phyloP scores from a whole-genome alignment of 2,329 filamentous ascomycete species.

The Neofusicoccum sp. region DNA sequence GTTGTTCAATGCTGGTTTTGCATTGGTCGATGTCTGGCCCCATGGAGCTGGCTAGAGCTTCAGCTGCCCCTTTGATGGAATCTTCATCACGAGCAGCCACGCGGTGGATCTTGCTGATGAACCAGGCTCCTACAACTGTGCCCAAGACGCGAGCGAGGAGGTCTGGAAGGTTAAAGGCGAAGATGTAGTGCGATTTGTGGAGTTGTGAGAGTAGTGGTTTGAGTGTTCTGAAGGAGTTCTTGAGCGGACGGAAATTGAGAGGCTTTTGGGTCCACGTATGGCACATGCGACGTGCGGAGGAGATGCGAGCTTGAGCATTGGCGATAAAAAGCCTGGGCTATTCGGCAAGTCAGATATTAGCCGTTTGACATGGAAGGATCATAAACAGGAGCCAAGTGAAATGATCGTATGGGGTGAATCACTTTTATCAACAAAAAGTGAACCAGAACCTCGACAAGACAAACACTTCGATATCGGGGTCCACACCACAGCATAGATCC shows the following conservation, averaged over 20 bases:
- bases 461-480: neutral
- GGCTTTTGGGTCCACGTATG: constrained; percentile 51
- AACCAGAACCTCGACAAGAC: neutral
- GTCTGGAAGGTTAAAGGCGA: constrained; percentile 55
- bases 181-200: constrained; percentile 57
- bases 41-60: constrained; percentile 53
- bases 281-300: constrained; percentile 53
- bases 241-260: constrained; percentile 48
- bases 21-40: constrained; percentile 55
- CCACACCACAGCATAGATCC: neutral
- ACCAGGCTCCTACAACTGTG: constrained; percentile 53
- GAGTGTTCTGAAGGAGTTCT: constrained; percentile 47
- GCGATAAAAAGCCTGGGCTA: constrained; percentile 47
- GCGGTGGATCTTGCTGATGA: constrained; percentile 48
- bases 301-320: constrained; percentile 45
- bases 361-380: no score
- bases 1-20: constrained; percentile 28
- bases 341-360: neutral
- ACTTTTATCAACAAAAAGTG: neutral
- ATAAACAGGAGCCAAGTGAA: no score
- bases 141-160: constrained; percentile 48
- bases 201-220: constrained; percentile 53
- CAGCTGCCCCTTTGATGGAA: constrained; percentile 38
- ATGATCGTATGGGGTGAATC: neutral
- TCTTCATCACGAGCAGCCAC: constrained; percentile 35